Base-by-base conservation (phyloP, 2,329 filamentous ascomycete genomes). In the Stachybotrys chlorohalonatus region DNA sequence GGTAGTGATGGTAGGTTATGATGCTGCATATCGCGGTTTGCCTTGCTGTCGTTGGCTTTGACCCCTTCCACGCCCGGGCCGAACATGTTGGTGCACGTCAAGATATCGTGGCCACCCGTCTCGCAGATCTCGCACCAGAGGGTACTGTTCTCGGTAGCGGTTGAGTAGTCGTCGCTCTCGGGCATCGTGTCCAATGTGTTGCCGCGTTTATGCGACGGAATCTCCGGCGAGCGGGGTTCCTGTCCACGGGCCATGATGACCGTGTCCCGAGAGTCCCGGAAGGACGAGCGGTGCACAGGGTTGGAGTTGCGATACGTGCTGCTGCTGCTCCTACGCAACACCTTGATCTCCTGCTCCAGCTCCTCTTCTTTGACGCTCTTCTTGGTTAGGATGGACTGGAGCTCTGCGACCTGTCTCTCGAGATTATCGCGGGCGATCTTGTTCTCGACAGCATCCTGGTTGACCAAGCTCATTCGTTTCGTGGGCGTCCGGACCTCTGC, bases 51-150 rank as follows among this genome's bases (percentile, higher is more conserved):
- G 47, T 66, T 63, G 57, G 61, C 61, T 62, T 72, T 71, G 52
- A 61, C 61, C 39, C 69, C 67, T 31, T 74, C 74, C 7, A 74
- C 66, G 2, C 80, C 84, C 7, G 74, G 67, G 2, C 80, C 84
- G 69, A 89, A 93, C 85, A 96, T 94, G 69, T 90, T 93, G 53
- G 89, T 91, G 77, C 93, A 97, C 24, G 89, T 95, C 55, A 97
- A 77, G 57, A 97, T 96, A 64, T 97, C 93, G 66, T 97, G 93
- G 15, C 93, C 92, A 50, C 83, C 81, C 39, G 89, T 89, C 74
- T 96, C 92, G 73, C 93, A 97, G 58, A 97, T 94, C 73, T 97
- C 94, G 71, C 93, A 97, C 88, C 89, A 95, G 58, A 92, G 79
- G 15, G 79, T 82, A 67, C 84, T 88, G 63, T 79, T 85, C 66